These are phyloP conservation scores for Fusarium odoratissimum DNA, from an alignment of 2,329 filamentous ascomycete genomes.

Conservation along the genomic window DNA sequence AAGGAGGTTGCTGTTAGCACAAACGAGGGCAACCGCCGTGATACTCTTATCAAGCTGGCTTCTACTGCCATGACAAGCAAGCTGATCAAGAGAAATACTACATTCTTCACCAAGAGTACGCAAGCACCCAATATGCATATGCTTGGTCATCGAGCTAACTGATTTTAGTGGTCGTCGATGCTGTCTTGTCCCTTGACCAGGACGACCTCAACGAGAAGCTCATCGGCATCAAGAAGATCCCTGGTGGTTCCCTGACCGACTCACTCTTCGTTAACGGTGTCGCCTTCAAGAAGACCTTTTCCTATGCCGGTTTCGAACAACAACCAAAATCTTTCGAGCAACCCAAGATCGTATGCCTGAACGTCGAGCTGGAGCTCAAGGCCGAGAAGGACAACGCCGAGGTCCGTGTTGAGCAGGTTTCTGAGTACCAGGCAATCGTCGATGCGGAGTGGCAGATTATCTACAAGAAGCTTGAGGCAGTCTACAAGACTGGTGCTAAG, in stretches of 20 bases:
- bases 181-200: conserved; percentile 94
- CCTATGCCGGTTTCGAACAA: conserved; percentile 98
- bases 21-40: conserved; percentile 82
- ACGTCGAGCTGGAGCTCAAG: conserved; percentile 98
- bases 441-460: conserved; percentile 99
- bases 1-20: conserved; percentile 96
- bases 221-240: conserved; percentile 98
- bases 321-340: conserved; percentile 95
- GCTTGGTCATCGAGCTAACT: conserved; percentile 43
- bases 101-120: conserved; percentile 97
- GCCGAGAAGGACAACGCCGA: conserved; percentile 99
- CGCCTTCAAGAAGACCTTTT: conserved; percentile 99
- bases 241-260: conserved; percentile 93
- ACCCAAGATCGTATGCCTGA: conserved; percentile 96
- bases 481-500: conserved; percentile 94
- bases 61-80: conserved; percentile 99
- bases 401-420: conserved; percentile 96
- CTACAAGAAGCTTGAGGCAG: conserved; percentile 97
- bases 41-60: conserved; percentile 89
- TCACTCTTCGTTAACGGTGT: conserved; percentile 98
- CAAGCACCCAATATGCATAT: neutral
- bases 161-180: conserved; percentile 91
- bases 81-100: conserved; percentile 95
- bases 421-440: conserved; percentile 98
- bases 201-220: conserved; percentile 97